Conservation (phyloP, 352 stramenopile genomes). For the Phytophthora constricta region DNA sequence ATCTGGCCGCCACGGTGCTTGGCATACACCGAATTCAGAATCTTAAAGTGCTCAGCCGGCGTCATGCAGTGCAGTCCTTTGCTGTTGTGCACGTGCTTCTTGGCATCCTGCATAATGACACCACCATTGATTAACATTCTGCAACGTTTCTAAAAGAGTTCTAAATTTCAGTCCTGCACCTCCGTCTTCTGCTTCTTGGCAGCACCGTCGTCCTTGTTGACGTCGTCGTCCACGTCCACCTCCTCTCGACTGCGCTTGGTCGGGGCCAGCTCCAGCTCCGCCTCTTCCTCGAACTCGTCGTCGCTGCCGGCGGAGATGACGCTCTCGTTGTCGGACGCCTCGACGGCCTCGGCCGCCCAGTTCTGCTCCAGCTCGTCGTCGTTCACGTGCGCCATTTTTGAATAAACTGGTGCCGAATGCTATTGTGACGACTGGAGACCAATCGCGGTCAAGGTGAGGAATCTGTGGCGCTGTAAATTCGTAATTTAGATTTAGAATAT, state of each 20-base stretch:
- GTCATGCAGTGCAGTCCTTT: slow-evolving; percentile 88
- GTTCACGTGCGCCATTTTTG: slow-evolving; percentile 35
- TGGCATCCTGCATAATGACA: slow-evolving; percentile 9
- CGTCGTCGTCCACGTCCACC: slow-evolving; percentile 8
- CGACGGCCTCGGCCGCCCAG: slow-evolving; percentile 53
- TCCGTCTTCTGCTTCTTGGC: slow-evolving; percentile 67
- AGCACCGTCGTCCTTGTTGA: slow-evolving; percentile 8
- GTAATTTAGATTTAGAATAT: not conserved
- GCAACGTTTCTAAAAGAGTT: not conserved
- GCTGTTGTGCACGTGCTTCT: slow-evolving; percentile 42
- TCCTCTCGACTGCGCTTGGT: slow-evolving; percentile 62
- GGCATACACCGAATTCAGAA: slow-evolving; percentile 80
- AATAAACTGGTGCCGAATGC: not conserved
- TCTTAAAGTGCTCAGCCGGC: slow-evolving; percentile 75
- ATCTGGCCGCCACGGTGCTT: slow-evolving; percentile 82
- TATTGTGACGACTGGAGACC: not conserved
- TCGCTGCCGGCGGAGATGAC: slow-evolving; percentile 74
- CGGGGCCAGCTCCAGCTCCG: slow-evolving; percentile 55
- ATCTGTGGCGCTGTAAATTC: not conserved
- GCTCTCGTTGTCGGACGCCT: slow-evolving; percentile 49
- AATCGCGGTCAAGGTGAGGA: not conserved
- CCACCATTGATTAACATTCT: not conserved
- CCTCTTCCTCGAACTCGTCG: slow-evolving; percentile 85
- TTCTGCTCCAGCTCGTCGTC: slow-evolving; percentile 77
- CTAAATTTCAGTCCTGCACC: slow-evolving; percentile 2